phyloP scores from a whole-genome alignment of 2,329 filamentous ascomycete genomes.

The Dothistroma septosporum region DNA sequence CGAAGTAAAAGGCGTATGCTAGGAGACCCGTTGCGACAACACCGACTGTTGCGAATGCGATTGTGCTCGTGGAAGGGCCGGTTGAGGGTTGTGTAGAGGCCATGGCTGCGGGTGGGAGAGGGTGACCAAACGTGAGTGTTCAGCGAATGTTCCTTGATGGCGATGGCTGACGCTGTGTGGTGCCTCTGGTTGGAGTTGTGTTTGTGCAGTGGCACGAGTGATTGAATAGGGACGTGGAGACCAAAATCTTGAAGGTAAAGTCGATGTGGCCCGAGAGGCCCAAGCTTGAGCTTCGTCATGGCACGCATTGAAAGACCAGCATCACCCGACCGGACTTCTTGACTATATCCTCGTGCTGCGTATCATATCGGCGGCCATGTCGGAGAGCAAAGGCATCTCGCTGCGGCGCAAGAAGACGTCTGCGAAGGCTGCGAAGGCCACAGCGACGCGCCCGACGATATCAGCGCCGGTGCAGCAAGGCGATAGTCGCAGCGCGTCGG shows the following conservation, averaged over 20 bases:
- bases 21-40: conserved; percentile 56
- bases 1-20: conserved; percentile 64
- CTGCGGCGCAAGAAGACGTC: conserved; percentile 57
- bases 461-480: conserved; percentile 51
- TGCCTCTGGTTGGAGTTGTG: not conserved
- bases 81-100: conserved; percentile 34
- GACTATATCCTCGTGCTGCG: not conserved
- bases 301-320: not conserved
- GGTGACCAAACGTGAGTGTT: not conserved
- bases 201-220: not conserved
- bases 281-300: not conserved
- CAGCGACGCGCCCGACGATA: conserved; percentile 53
- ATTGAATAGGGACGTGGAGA: not conserved
- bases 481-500: conserved; percentile 5
- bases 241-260: not conserved
- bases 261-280: not conserved
- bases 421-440: conserved; percentile 16
- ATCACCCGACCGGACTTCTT: not conserved
- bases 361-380: conserved; percentile 27
- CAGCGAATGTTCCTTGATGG: not conserved
- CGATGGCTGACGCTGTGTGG: not conserved
- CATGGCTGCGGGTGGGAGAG: conserved; percentile 25
- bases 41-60: conserved; percentile 56
- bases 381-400: conserved; percentile 55
- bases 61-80: conserved; percentile 52